Percentiles rank a stretch among this genome's conserved stretches.
Evolutionary conservation across 169 alveolate genomes (phyloP).

Genomic region (Plasmodium sp.): DNA sequence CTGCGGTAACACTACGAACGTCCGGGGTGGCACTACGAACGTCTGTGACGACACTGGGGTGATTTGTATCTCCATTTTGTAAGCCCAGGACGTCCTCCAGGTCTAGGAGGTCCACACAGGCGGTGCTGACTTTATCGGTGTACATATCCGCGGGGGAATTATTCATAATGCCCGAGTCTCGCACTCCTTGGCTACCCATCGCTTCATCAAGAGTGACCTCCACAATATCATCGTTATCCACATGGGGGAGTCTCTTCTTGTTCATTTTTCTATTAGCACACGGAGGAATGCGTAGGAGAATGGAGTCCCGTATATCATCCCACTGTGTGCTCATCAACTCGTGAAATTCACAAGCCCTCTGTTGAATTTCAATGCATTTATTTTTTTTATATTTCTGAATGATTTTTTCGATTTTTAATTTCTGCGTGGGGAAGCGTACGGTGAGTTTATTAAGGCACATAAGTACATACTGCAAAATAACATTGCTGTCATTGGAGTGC

Average conservation of each 20-base stretch:
- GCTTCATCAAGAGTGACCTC: neutral
- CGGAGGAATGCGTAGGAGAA: slow-evolving; percentile 61
- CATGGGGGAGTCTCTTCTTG: neutral
- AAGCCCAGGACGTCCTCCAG: slow-evolving; percentile 67
- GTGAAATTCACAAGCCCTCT: slow-evolving; percentile 85
- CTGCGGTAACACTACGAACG: neutral
- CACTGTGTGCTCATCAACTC: slow-evolving; percentile 56
- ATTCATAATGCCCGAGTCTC: neutral
- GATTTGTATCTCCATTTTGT: slow-evolving; percentile 16
- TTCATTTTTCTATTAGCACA: slow-evolving; percentile 12
- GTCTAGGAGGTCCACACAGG: slow-evolving; percentile 31
- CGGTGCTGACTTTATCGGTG: neutral
- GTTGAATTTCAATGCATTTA: slow-evolving; percentile 83
- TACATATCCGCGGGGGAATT: neutral
- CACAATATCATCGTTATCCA: neutral
- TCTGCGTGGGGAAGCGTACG: slow-evolving; percentile 76
- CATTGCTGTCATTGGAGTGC: slow-evolving; percentile 39
- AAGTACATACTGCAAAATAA: slow-evolving; percentile 79
- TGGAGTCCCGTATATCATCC: slow-evolving; percentile 64
- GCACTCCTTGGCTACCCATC: neutral
- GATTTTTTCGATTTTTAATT: slow-evolving; percentile 72
- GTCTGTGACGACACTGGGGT: neutral
- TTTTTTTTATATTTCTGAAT: slow-evolving; percentile 78
- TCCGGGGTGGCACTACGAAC: neutral
- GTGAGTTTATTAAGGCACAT: slow-evolving; percentile 82